Conservation (phyloP, 305 asterid genomes). For the Nicotiana rustica region DNA sequence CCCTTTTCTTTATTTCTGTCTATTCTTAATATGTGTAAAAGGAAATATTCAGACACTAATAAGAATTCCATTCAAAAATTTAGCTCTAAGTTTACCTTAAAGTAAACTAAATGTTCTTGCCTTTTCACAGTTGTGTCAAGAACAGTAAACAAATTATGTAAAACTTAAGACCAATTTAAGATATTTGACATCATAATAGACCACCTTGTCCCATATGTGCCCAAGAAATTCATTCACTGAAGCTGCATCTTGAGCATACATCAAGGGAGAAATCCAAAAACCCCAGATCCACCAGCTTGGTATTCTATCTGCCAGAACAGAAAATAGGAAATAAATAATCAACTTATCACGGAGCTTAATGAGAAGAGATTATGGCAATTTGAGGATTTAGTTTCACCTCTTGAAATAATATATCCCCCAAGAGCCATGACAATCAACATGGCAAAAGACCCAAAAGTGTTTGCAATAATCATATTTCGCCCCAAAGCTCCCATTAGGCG, state of each 20-base stretch:
- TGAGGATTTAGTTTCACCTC: slow-evolving; percentile 60
- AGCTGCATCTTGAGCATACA: slow-evolving; percentile 94
- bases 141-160: slow-evolving; percentile 7
- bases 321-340: slow-evolving; percentile 36
- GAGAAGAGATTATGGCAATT: background rate
- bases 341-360: slow-evolving; percentile 29
- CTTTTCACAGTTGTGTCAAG: slow-evolving; percentile 32
- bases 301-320: slow-evolving; percentile 70
- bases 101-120: slow-evolving; percentile 25
- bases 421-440: slow-evolving; percentile 94
- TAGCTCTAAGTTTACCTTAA: slow-evolving; percentile 1
- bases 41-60: slow-evolving; percentile 22
- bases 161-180: slow-evolving; percentile 23
- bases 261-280: slow-evolving; percentile 90
- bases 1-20: background rate
- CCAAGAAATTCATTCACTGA: slow-evolving; percentile 97
- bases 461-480: slow-evolving; percentile 93
- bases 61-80: slow-evolving; percentile 25
- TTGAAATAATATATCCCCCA: slow-evolving; percentile 93
- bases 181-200: slow-evolving; percentile 32
- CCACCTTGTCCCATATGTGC: slow-evolving; percentile 91
- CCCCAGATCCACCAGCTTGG: slow-evolving; percentile 99
- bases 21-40: background rate
- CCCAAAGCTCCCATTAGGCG: slow-evolving; percentile 95
- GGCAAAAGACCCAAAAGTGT: slow-evolving; percentile 95